Evolutionary conservation across 345 rosid genomes (phyloP).

Genomic region (Psidium friedrichsthalianum): DNA sequence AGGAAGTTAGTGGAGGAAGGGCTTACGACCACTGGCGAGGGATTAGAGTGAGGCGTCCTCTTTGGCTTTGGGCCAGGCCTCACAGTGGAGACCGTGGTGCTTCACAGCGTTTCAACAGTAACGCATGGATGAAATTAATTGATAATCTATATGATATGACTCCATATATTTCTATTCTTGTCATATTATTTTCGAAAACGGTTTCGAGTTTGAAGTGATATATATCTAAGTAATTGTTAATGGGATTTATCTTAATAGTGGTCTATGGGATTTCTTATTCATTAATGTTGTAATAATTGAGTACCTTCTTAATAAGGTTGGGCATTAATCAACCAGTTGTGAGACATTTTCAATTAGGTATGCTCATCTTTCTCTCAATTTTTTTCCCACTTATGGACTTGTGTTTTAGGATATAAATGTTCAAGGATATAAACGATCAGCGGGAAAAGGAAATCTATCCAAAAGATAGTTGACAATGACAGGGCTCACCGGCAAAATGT

Average conservation of each 20-base stretch:
- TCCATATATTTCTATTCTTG: not conserved
- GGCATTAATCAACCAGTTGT: not conserved
- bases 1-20: not conserved
- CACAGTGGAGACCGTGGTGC: not conserved
- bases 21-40: not conserved
- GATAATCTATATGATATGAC: not conserved
- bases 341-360: not conserved
- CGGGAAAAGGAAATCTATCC: not conserved
- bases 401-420: not conserved
- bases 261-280: not conserved
- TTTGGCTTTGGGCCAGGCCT: not conserved
- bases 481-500: not conserved
- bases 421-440: no score
- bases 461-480: not conserved
- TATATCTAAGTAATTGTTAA: not conserved
- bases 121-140: fast-evolving
- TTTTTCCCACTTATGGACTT: no score
- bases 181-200: not conserved
- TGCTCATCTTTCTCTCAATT: no score
- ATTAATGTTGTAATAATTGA: not conserved
- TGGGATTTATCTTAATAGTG: no score
- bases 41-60: not conserved
- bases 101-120: not conserved
- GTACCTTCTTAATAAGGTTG: not conserved
- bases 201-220: not conserved